These are phyloP conservation scores for Nadsonia starkeyi-henricii DNA, from an alignment of 1,139 yeast species.

Conservation along the genomic window DNA sequence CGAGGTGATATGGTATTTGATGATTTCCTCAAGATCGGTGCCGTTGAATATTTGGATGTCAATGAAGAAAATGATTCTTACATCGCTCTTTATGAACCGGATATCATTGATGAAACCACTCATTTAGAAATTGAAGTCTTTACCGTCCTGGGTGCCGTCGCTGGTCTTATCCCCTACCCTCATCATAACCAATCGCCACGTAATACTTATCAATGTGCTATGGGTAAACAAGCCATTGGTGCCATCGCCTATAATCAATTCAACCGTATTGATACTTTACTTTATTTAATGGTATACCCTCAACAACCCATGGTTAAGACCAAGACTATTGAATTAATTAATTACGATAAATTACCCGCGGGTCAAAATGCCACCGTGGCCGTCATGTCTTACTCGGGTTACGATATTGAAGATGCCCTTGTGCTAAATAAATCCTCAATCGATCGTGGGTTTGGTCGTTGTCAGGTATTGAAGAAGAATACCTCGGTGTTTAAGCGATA, in stretches of 20 bases:
- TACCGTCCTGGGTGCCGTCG: constrained; percentile 94
- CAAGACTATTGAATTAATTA: constrained; percentile 86
- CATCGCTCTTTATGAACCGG: constrained; percentile 78
- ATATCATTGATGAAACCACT: constrained; percentile 44
- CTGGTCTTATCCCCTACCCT: constrained; percentile 98
- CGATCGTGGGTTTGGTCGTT: constrained; percentile 95
- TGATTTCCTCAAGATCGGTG: constrained; percentile 71
- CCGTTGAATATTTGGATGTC: constrained; percentile 92
- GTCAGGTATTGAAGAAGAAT: constrained; percentile 91
- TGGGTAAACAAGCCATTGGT: constrained; percentile 99
- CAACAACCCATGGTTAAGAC: constrained; percentile 99
- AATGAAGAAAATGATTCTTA: constrained; percentile 94
- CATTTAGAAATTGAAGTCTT: constrained; percentile 95
- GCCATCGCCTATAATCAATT: constrained; percentile 96
- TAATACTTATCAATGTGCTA: constrained; percentile 97
- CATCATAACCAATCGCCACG: constrained; percentile 98
- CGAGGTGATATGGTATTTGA: constrained; percentile 72
- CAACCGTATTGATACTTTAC: constrained; percentile 83
- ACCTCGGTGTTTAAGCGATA: constrained; percentile 81
- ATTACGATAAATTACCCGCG: constrained; percentile 93
- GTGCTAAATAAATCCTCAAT: constrained; percentile 85
- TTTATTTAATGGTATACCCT: constrained; percentile 93
- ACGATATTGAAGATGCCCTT: constrained; percentile 97
- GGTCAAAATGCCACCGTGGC: constrained; percentile 99
- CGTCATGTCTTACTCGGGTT: constrained; percentile 97